phyloP scores from a whole-genome alignment of 139 green algal genomes.

The Asterochloris erici region DNA sequence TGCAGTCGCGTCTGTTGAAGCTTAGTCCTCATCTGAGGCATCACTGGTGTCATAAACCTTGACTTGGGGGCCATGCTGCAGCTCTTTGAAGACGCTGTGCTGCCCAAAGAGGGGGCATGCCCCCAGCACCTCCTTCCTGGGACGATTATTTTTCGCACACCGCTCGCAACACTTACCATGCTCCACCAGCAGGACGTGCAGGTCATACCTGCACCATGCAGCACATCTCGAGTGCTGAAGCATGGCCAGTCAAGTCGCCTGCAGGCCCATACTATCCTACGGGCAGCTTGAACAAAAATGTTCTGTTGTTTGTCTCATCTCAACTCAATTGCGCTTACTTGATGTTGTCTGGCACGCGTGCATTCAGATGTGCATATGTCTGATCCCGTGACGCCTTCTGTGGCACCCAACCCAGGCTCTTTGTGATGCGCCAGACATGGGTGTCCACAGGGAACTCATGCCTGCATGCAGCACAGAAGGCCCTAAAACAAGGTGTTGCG shows the following conservation, averaged over 20 bases:
- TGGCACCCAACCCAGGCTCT: constrained; percentile 55
- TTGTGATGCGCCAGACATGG: constrained; percentile 63
- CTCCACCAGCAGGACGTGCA: constrained; percentile 75
- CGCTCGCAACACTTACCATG: constrained; percentile 65
- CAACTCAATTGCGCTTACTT: constrained; percentile 30
- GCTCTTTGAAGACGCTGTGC: background rate
- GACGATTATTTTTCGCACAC: constrained; percentile 35
- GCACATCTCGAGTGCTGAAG: background rate
- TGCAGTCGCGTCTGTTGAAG: background rate
- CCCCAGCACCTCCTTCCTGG: constrained; percentile 15
- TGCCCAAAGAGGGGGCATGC: constrained; percentile 25
- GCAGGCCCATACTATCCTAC: no score
- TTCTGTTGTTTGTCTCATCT: no score
- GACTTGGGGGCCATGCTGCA: no score
- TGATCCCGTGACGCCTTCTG: constrained; percentile 48
- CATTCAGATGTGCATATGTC: constrained; percentile 73
- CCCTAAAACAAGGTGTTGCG: no score
- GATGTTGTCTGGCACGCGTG: constrained; percentile 47
- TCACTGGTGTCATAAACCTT: background rate
- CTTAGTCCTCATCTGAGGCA: background rate
- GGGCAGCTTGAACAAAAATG: no score
- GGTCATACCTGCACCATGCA: constrained; percentile 40
- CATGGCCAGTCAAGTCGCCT: background rate
- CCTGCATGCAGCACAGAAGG: no score
- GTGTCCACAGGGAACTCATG: constrained; percentile 76